Evolutionary conservation across 345 rosid species (phyloP).

Genomic region (Dipteronia sinensis): DNA sequence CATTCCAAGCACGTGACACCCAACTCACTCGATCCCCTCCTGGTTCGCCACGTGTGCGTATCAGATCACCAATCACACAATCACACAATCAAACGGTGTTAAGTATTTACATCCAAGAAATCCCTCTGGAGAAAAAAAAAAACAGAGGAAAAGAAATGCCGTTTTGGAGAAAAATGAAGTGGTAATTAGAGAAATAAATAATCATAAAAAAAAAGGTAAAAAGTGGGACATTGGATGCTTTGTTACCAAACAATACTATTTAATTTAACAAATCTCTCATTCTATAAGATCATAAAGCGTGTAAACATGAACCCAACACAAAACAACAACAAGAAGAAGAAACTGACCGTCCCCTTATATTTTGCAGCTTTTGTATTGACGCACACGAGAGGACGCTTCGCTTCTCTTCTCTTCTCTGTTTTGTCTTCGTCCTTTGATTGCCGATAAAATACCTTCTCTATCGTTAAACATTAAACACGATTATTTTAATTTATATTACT

Average conservation of each 20-base stretch:
- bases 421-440: neutral
- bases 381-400: slow-evolving; percentile 16
- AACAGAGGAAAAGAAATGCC: neutral
- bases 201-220: neutral
- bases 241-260: neutral
- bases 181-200: neutral
- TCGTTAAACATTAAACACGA: neutral
- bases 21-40: neutral
- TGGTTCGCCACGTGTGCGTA: neutral
- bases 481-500: slow-evolving; percentile 10
- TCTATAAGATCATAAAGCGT: neutral
- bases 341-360: slow-evolving; percentile 20
- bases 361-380: slow-evolving; percentile 13
- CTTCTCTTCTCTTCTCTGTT: neutral
- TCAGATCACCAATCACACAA: neutral
- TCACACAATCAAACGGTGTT: neutral
- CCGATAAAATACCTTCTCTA: neutral
- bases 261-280: no score
- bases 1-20: neutral
- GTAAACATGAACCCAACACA: neutral
- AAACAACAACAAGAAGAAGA: slow-evolving; percentile 9
- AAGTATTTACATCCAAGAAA: neutral
- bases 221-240: slow-evolving; percentile 18
- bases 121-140: neutral
- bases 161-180: neutral